A percentile compares a stretch with the other conserved stretches of the same genome.
phyloP scores from a whole-genome alignment of 1,139 yeast genomes.

The Sugiyamaella novakii region DNA sequence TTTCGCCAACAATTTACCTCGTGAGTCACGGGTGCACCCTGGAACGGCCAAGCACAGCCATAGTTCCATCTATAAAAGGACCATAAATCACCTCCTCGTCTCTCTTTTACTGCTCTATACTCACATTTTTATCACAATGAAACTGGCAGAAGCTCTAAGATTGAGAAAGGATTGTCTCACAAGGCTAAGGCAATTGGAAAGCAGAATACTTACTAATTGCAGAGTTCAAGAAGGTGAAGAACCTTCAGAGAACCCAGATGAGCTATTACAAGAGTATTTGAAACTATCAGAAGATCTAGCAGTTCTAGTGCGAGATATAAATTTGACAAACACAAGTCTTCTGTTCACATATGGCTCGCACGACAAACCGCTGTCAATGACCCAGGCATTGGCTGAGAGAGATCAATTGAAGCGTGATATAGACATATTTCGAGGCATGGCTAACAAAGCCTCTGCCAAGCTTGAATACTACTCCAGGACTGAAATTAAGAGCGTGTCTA shows the following conservation, averaged over 20 bases:
- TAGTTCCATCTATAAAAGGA: background rate
- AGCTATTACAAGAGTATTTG: background rate
- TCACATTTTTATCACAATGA: no score
- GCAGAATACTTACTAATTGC: background rate
- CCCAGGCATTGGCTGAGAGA: background rate
- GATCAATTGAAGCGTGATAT: background rate
- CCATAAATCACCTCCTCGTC: no score
- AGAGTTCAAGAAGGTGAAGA: background rate
- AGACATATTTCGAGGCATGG: background rate
- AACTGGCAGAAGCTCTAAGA: background rate
- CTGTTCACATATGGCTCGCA: background rate
- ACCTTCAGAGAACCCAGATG: background rate
- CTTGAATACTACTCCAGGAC: background rate
- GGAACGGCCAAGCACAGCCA: no score
- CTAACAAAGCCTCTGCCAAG: background rate
- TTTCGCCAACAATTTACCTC: no score
- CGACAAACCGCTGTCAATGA: background rate
- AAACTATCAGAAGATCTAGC: background rate
- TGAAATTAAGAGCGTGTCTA: background rate
- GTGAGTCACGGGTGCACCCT: background rate
- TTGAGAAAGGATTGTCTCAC: background rate
- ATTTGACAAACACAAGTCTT: background rate
- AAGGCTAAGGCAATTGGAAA: background rate
- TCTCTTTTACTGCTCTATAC: no score
- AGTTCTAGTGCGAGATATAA: background rate